These are phyloP conservation scores for Isatis tinctoria DNA, from an alignment of 345 rosid genomes.

Conservation along the genomic window DNA sequence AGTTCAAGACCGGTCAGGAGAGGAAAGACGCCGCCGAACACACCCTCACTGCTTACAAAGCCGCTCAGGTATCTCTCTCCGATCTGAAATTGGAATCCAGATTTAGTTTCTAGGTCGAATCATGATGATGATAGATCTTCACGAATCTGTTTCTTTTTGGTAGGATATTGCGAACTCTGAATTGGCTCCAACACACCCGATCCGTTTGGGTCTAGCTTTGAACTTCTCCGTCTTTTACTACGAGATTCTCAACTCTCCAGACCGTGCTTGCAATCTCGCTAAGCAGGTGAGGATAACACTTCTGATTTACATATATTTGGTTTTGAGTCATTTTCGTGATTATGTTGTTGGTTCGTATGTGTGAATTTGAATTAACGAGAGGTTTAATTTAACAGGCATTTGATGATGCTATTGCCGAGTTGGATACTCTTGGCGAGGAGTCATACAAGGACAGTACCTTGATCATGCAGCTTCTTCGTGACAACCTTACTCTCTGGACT, in stretches of 20 bases:
- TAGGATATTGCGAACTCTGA: conserved; percentile 91
- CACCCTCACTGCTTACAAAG: conserved; percentile 81
- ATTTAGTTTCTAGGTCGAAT: conserved; percentile 14
- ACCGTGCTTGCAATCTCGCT: conserved; percentile 90
- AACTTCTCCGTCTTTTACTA: conserved; percentile 90
- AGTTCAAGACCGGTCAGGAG: conserved; percentile 81
- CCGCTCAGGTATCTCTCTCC: conserved; percentile 63
- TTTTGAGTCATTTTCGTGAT: background rate
- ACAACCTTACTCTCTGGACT: conserved; percentile 94
- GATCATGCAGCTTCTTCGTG: conserved; percentile 98
- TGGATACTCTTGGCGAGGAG: conserved; percentile 93
- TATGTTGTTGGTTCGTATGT: background rate
- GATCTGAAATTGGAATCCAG: background rate
- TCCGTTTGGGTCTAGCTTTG: conserved; percentile 81
- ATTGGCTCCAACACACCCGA: conserved; percentile 83
- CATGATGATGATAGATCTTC: background rate
- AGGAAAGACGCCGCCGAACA: conserved; percentile 88
- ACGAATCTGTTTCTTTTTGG: conserved; percentile 1
- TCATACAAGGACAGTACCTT: conserved; percentile 95
- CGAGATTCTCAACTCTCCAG: conserved; percentile 89
- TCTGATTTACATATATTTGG: background rate
- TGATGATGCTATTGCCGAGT: conserved; percentile 93
- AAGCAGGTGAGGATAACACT: conserved; percentile 52
- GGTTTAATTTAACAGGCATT: conserved; percentile 47
- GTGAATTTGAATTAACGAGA: background rate